Evolutionary conservation across 495 filamentous ascomycete species (phyloP).

Genomic region (Amorphotheca resinae): DNA sequence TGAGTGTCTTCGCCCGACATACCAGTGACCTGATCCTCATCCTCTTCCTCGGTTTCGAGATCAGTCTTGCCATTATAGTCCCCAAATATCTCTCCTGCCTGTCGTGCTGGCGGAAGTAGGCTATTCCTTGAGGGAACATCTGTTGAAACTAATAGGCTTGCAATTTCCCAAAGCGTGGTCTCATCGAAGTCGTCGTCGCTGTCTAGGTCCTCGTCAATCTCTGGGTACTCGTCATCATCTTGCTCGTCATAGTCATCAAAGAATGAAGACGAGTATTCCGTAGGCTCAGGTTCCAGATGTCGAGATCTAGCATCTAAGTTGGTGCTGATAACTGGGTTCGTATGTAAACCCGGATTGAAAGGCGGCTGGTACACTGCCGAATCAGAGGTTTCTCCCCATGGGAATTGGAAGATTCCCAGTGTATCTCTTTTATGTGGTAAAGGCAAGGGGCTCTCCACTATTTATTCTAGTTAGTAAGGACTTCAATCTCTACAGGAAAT

Average conservation of each 20-base stretch:
- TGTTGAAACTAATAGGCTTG: conserved; percentile 35
- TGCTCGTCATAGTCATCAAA: conserved; percentile 26
- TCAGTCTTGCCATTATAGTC: conserved; percentile 12
- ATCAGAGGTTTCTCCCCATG: conserved; percentile 45
- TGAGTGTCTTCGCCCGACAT: neutral
- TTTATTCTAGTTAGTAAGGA: neutral
- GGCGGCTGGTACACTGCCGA: conserved; percentile 23
- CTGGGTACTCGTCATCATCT: conserved; percentile 34
- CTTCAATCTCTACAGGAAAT: neutral
- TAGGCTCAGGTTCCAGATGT: conserved; percentile 24
- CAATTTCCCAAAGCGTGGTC: conserved; percentile 44
- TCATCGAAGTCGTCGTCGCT: conserved; percentile 43
- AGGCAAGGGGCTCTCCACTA: conserved; percentile 39
- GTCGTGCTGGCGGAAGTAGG: conserved; percentile 19
- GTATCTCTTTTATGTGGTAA: conserved; percentile 37
- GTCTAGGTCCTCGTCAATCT: conserved; percentile 23
- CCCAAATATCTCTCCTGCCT: conserved; percentile 6
- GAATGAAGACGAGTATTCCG: conserved; percentile 30
- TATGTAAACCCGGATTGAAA: conserved; percentile 14
- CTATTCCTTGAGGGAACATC: conserved; percentile 33
- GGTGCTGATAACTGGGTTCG: conserved; percentile 6
- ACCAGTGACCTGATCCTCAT: neutral
- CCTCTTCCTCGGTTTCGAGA: conserved; percentile 1
- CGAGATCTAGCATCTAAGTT: conserved; percentile 24
- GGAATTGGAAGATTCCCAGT: conserved; percentile 44